Conservation (phyloP, 495 filamentous ascomycete species). For the Xylaria intraflava region DNA sequence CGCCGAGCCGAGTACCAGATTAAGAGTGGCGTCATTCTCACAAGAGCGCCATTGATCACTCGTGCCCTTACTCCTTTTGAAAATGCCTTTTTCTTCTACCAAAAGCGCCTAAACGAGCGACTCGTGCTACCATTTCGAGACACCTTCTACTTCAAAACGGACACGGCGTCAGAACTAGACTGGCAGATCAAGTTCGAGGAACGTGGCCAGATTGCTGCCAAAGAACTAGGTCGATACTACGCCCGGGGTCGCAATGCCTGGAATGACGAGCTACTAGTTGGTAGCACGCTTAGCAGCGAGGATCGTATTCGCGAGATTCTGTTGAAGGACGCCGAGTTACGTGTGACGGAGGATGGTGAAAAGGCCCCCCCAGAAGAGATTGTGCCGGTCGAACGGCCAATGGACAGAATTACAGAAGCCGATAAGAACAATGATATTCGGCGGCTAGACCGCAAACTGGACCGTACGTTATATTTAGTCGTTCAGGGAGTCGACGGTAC, state of each 20-base stretch:
- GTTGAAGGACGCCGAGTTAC: conserved; percentile 67
- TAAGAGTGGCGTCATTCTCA: conserved; percentile 76
- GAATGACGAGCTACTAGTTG: conserved; percentile 88
- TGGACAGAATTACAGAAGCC: conserved; percentile 68
- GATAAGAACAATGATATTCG: conserved; percentile 66
- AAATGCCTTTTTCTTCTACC: conserved; percentile 89
- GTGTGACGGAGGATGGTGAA: conserved; percentile 55
- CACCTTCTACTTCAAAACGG: conserved; percentile 94
- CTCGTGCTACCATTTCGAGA: conserved; percentile 80
- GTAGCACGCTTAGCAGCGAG: conserved; percentile 53
- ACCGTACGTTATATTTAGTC: conserved; percentile 77
- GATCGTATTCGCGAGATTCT: conserved; percentile 50
- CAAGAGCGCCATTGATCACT: conserved; percentile 81
- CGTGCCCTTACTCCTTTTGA: conserved; percentile 80
- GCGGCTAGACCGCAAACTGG: conserved; percentile 70
- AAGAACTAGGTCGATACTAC: conserved; percentile 82
- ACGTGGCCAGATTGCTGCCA: conserved; percentile 60
- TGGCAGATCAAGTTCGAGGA: conserved; percentile 82
- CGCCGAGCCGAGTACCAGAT: conserved; percentile 50
- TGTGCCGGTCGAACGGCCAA: conserved; percentile 64
- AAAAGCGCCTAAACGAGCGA: conserved; percentile 93
- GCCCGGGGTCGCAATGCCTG: conserved; percentile 68
- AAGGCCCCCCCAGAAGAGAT: conserved; percentile 55
- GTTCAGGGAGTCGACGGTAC: conserved; percentile 59
- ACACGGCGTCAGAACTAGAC: conserved; percentile 74